These are phyloP conservation scores for Raphanus raphanistrum DNA, from an alignment of 345 rosid species.

Conservation along the genomic window DNA sequence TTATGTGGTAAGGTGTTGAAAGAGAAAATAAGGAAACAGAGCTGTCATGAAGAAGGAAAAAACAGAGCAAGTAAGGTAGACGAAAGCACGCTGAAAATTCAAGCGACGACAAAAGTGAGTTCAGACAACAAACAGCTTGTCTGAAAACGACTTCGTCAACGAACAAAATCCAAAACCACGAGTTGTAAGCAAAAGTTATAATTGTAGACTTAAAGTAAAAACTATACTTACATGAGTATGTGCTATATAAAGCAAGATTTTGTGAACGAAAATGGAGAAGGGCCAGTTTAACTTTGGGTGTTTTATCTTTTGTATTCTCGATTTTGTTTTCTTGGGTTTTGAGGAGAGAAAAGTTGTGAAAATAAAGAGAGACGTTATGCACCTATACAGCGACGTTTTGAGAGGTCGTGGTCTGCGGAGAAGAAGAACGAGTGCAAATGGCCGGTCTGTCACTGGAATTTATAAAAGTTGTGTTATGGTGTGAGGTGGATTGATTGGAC, in stretches of 20 bases:
- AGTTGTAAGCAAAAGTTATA: neutral
- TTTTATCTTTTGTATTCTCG: neutral
- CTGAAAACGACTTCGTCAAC: constrained; percentile 32
- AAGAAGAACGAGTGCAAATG: constrained; percentile 17
- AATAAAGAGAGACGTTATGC: constrained; percentile 7
- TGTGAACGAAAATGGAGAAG: constrained; percentile 35
- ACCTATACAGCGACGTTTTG: constrained; percentile 28
- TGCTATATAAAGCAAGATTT: constrained; percentile 31
- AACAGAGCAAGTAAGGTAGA: constrained; percentile 19
- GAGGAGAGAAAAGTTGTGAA: constrained; percentile 10
- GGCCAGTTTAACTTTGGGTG: constrained; percentile 32
- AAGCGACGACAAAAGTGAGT: constrained; percentile 24
- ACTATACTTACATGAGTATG: constrained; percentile 39
- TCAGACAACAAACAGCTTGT: constrained; percentile 19
- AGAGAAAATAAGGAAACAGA: constrained; percentile 28
- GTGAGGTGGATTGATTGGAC: constrained; percentile 37
- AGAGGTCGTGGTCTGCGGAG: neutral
- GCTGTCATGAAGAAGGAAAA: constrained; percentile 23
- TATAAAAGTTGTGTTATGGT: constrained; percentile 38
- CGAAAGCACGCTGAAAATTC: constrained; percentile 22
- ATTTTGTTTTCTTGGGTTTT: too few relatives aligned
- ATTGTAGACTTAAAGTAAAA: neutral
- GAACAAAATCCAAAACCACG: constrained; percentile 1
- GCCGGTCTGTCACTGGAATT: constrained; percentile 23
- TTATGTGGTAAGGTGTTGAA: constrained; percentile 22